Percentiles rank a stretch among this genome's conserved stretches.
These are phyloP conservation scores for Cyclotella choctawhatcheeana DNA, from an alignment of 108 stramenopile species.

Conservation along the genomic window DNA sequence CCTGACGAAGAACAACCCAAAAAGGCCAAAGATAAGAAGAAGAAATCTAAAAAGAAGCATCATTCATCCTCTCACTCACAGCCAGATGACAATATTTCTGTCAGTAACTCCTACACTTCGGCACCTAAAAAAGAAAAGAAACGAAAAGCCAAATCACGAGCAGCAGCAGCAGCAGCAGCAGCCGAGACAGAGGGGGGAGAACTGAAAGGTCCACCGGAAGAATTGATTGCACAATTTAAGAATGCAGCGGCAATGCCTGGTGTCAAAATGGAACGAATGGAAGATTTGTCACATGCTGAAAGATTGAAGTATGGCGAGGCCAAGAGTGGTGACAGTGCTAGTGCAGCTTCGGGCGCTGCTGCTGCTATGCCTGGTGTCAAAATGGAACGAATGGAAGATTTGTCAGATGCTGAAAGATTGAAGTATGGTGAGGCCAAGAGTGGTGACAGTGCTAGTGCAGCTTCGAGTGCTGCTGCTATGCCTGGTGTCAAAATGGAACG, in stretches of 20 bases:
- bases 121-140: not conserved
- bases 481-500: constrained; percentile 13
- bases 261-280: not conserved
- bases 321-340: not conserved
- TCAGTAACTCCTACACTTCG: not conserved
- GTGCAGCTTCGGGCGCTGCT: not conserved
- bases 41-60: constrained; percentile 7
- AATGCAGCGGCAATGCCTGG: constrained; percentile 20
- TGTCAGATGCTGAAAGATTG: constrained; percentile 6
- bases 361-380: constrained; percentile 5
- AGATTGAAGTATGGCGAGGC: constrained; percentile 20
- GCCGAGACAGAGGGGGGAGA: not conserved
- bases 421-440: not conserved
- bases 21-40: constrained; percentile 10
- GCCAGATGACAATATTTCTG: not conserved
- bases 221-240: not conserved
- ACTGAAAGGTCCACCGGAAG: not conserved
- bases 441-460: not conserved
- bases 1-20: too few relatives aligned
- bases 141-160: not conserved
- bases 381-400: not conserved
- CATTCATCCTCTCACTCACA: constrained; percentile 1
- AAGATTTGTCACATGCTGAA: constrained; percentile 24
- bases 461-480: not conserved
- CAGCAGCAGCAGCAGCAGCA: too few relatives aligned